Evolutionary conservation across 2,329 filamentous ascomycete species (phyloP).

Genomic region (Epichloe sp.): DNA sequence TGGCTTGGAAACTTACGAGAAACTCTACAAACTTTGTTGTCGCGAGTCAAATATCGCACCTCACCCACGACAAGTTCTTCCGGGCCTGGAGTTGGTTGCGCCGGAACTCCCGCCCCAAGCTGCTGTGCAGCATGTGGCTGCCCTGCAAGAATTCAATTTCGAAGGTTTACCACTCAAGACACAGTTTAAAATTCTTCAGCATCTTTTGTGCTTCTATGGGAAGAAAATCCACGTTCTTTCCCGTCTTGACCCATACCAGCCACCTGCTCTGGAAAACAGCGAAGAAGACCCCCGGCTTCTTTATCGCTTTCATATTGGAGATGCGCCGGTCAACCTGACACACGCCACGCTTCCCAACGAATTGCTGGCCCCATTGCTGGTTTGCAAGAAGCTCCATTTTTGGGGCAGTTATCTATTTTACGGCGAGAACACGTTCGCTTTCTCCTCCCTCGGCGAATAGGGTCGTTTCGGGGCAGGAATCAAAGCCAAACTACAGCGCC

Average conservation of each 20-base stretch:
- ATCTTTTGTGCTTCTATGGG: slow-evolving; percentile 21
- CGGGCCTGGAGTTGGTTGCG: slow-evolving; percentile 4
- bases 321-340: slow-evolving; percentile 17
- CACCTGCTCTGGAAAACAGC: slow-evolving; percentile 7
- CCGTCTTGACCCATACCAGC: slow-evolving; percentile 24
- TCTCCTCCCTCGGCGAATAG: slow-evolving; percentile 40
- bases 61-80: slow-evolving; percentile 6
- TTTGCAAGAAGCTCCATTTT: slow-evolving; percentile 27
- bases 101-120: background rate
- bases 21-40: slow-evolving; percentile 9
- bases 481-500: slow-evolving; percentile 24
- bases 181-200: slow-evolving; percentile 23
- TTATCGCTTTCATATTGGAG: slow-evolving; percentile 27
- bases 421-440: slow-evolving; percentile 34
- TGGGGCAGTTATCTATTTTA: slow-evolving; percentile 32
- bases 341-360: slow-evolving; percentile 20
- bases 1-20: background rate
- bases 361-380: slow-evolving; percentile 24
- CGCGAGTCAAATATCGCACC: slow-evolving; percentile 12
- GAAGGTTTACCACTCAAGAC: slow-evolving; percentile 6
- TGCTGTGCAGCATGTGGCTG: background rate
- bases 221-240: slow-evolving; percentile 30
- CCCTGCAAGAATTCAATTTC: background rate
- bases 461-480: slow-evolving; percentile 33
- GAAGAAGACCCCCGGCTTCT: slow-evolving; percentile 13